Percentiles rank a stretch among this genome's conserved stretches.
Evolutionary conservation across 2,329 filamentous ascomycete genomes (phyloP).

Genomic region (Trichophyton mentagrophytes): DNA sequence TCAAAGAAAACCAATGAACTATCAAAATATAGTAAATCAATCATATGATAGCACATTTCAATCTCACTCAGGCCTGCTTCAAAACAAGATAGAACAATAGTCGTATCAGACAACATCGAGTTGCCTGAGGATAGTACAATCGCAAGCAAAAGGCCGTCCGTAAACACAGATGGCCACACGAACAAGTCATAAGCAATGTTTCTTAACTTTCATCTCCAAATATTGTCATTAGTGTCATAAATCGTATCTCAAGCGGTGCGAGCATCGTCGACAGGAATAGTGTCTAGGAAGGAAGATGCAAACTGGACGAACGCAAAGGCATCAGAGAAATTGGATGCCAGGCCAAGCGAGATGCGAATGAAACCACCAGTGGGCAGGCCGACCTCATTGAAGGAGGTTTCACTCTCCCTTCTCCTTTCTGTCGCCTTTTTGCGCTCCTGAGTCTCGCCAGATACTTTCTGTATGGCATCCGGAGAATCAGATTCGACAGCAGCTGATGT

Average conservation of each 20-base stretch:
- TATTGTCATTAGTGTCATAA: not conserved
- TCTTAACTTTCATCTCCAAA: not conserved
- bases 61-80: not conserved
- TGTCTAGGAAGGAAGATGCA: constrained; percentile 8
- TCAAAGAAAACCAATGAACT: not conserved
- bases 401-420: constrained; percentile 11
- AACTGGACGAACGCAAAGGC: constrained; percentile 11
- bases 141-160: not conserved
- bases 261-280: not conserved
- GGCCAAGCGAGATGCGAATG: constrained; percentile 15
- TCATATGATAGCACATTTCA: not conserved
- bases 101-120: not conserved
- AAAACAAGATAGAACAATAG: not conserved
- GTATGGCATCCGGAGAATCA: constrained; percentile 20
- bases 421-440: constrained; percentile 6
- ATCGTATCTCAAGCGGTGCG: not conserved
- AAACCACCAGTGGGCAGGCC: constrained; percentile 14
- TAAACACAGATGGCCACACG: not conserved
- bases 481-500: constrained; percentile 27
- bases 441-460: not conserved
- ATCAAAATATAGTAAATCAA: not conserved
- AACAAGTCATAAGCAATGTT: not conserved
- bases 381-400: constrained; percentile 14
- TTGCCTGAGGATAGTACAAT: not conserved
- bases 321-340: constrained; percentile 15